Evolutionary conservation across 2,329 filamentous ascomycete genomes (phyloP).

Genomic region (Bipolaris victoriae): DNA sequence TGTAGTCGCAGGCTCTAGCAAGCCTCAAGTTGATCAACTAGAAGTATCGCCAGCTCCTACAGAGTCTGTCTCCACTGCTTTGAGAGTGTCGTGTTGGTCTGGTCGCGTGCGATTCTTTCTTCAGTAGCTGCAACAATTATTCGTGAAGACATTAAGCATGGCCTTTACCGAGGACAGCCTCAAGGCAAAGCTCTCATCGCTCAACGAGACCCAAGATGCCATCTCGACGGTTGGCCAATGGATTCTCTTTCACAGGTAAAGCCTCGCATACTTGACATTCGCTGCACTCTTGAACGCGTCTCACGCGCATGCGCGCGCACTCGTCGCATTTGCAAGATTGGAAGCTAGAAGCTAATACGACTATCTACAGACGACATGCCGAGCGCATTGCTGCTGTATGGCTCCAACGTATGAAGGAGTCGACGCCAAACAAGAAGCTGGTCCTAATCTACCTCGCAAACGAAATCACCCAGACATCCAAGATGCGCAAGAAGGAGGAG

Average conservation of each 20-base stretch:
- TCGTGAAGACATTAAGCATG: conserved; percentile 61
- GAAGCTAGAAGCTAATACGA: conserved; percentile 25
- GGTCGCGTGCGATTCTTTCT: conserved; percentile 31
- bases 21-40: conserved; percentile 10
- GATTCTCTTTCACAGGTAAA: conserved; percentile 98
- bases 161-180: conserved; percentile 96
- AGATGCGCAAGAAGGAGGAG: conserved; percentile 88
- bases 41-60: conserved; percentile 13
- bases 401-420: conserved; percentile 88
- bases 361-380: conserved; percentile 75
- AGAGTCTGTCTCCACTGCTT: conserved; percentile 1
- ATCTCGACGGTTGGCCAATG: conserved; percentile 97
- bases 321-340: conserved; percentile 1
- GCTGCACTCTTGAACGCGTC: conserved; percentile 1
- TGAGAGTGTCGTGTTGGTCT: conserved; percentile 14
- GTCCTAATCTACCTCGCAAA: conserved; percentile 96
- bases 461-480: conserved; percentile 95
- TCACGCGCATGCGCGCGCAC: background rate
- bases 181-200: conserved; percentile 87
- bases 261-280: conserved; percentile 7
- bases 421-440: conserved; percentile 81
- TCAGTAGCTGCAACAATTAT: conserved; percentile 22
- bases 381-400: conserved; percentile 91
- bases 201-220: conserved; percentile 97
- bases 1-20: conserved; percentile 21